Evolutionary conservation across 257 asterid genomes (phyloP), one percentile per base, ranked within the genome.

Genomic region (Solanum microdontum): DNA sequence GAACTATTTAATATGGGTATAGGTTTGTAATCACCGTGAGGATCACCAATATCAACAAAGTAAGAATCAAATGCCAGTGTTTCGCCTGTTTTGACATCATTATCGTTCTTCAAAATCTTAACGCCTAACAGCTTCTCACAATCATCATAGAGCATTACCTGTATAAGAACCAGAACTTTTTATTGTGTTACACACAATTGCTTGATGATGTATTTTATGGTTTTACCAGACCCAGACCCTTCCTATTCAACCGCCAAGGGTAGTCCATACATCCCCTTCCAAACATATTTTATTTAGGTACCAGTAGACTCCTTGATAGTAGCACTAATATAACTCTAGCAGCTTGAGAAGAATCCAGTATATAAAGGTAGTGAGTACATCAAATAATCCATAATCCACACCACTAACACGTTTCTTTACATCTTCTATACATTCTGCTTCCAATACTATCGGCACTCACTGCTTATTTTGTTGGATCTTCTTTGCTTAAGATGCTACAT

Each of bases 41-140:
- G 91, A 89, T 95, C 98, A 62, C 96, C 98, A 90, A 95, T 93
- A 89, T 95, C 98, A 12, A 94, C 95, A 89, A 95, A 95, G 91
- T 92, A 89, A 84, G 94, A 93, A 82, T 87, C 94, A 87, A 93
- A 94, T 37, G 92, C 89, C 87, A 97, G 77, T 28, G 94, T 87
- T 91, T 93, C 96, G 73, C 99, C 99, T 40, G 93, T 74, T 88
- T 72, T 87, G 51, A 97, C 89, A 39, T 89, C 92, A 75, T 93
- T 98, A 33, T 93, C 97, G 87, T 91, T 91, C 94, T 95, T 94
- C 89, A 92, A 89, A 89, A 93, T 94, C 88, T 94, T 95, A 90
- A 93, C 92, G 12, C 91, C 97, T 92, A 97, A 87, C 89, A 93
- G 92, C 82, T 89, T 92, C 87, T 94, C 95, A 87, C 87, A 92